Evolutionary conservation across 768 basidiomycete species (phyloP).

Genomic region (Paxillus ammoniavirescens): DNA sequence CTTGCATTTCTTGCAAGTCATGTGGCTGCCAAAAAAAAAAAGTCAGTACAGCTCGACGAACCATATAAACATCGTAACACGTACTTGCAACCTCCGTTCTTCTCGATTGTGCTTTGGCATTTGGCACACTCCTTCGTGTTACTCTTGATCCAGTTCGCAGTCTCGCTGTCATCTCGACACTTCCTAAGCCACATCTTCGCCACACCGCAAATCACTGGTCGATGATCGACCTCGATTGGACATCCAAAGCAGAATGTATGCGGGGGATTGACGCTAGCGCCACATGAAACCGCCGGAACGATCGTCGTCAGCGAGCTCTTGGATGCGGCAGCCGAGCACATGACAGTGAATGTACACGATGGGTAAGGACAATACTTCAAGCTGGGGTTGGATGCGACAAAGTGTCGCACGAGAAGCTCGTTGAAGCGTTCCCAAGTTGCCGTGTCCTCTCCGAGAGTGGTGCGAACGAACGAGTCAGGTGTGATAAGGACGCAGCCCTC

Average conservation of each 20-base stretch:
- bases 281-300: slow-evolving; percentile 89
- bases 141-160: slow-evolving; percentile 99
- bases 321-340: slow-evolving; percentile 78
- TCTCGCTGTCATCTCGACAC: slow-evolving; percentile 96
- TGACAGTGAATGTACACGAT: slow-evolving; percentile 90
- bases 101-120: slow-evolving; percentile 98
- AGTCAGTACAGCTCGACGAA: slow-evolving; percentile 31
- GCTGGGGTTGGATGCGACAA: slow-evolving; percentile 77
- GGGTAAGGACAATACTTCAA: slow-evolving; percentile 97
- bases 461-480: slow-evolving; percentile 60
- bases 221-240: slow-evolving; percentile 81
- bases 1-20: slow-evolving; percentile 99
- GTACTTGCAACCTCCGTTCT: slow-evolving; percentile 99
- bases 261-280: slow-evolving; percentile 51
- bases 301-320: slow-evolving; percentile 70
- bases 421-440: slow-evolving; percentile 70
- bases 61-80: slow-evolving; percentile 73
- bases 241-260: slow-evolving; percentile 97
- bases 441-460: slow-evolving; percentile 53
- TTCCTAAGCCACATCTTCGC: slow-evolving; percentile 96
- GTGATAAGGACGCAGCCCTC: slow-evolving; percentile 68
- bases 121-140: slow-evolving; percentile 98
- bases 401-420: slow-evolving; percentile 86
- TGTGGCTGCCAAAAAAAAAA: slow-evolving; percentile 62
- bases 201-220: slow-evolving; percentile 86